Conservation (phyloP, 208 protist species). For the Acanthamoeba polyphaga region DNA sequence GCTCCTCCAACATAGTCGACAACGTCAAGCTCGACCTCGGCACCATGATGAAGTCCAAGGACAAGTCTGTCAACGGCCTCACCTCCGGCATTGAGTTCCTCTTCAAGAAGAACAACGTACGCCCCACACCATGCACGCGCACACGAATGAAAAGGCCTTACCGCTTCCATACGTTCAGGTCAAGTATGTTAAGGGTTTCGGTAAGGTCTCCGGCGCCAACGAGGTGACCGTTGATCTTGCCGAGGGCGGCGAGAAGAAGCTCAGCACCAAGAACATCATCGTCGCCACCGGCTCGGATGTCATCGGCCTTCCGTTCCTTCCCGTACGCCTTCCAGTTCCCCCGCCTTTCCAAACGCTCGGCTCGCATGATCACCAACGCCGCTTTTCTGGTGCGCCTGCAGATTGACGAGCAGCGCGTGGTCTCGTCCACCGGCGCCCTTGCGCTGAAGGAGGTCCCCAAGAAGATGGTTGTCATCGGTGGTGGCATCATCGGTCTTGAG, state of each 20-base stretch:
- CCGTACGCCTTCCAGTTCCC: conserved; percentile 77
- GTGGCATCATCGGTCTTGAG: conserved; percentile 99
- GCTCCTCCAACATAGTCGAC: conserved; percentile 32
- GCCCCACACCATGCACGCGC: neutral
- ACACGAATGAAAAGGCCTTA: neutral
- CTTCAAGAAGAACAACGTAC: conserved; percentile 99
- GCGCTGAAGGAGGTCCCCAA: conserved; percentile 96
- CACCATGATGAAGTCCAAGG: conserved; percentile 98
- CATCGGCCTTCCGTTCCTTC: conserved; percentile 94
- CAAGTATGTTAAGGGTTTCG: conserved; percentile 96
- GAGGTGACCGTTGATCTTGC: conserved; percentile 91
- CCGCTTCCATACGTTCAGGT: conserved; percentile 83
- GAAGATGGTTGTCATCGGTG: conserved; percentile 98
- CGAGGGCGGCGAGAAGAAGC: conserved; percentile 94
- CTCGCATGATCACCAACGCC: neutral
- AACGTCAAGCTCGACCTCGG: conserved; percentile 95
- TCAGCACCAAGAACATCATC: conserved; percentile 98
- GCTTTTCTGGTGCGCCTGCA: neutral
- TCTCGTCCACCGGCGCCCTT: conserved; percentile 98
- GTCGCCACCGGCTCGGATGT: conserved; percentile 99
- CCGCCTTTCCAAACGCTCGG: neutral
- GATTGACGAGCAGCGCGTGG: conserved; percentile 98
- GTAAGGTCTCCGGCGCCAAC: conserved; percentile 89
- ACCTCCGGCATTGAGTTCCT: conserved; percentile 97
- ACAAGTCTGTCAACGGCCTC: conserved; percentile 95